Percentiles rank a stretch among this genome's conserved stretches.
Evolutionary conservation across 805 yeast genomes (phyloP).

Genomic region (Scheffersomyces coipomensis): DNA sequence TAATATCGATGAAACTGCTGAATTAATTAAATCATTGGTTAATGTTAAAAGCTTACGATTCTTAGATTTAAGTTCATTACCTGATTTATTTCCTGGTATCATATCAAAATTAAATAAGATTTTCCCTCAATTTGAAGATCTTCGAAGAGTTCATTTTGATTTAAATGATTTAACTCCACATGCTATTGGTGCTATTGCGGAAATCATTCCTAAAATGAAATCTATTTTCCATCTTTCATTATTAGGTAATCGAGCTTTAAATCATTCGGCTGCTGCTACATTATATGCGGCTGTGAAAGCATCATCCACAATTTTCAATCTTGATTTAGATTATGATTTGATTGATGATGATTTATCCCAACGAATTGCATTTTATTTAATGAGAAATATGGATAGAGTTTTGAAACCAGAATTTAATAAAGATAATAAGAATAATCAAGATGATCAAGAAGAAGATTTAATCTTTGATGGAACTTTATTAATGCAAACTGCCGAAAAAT

Average conservation of each 20-base stretch:
- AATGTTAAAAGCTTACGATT: constrained; percentile 43
- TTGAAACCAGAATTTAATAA: constrained; percentile 23
- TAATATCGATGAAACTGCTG: constrained; percentile 37
- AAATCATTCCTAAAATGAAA: constrained; percentile 46
- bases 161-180: constrained; percentile 48
- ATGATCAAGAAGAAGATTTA: constrained; percentile 47
- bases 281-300: constrained; percentile 50
- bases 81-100: constrained; percentile 51
- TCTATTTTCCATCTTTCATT: constrained; percentile 52
- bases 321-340: constrained; percentile 55
- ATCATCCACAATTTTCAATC: constrained; percentile 45
- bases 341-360: constrained; percentile 51
- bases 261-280: constrained; percentile 44
- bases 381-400: constrained; percentile 54
- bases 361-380: constrained; percentile 53
- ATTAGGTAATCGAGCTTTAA: constrained; percentile 49
- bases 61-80: constrained; percentile 53
- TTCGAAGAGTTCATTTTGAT: constrained; percentile 55
- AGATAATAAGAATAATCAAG: constrained; percentile 4
- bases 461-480: constrained; percentile 74
- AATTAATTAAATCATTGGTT: constrained; percentile 35
- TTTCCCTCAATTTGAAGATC: constrained; percentile 44
- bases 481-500: constrained; percentile 69
- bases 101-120: constrained; percentile 42
- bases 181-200: constrained; percentile 48